These are phyloP conservation scores for Cytospora schulzeri DNA, from an alignment of 2,329 filamentous ascomycete species.

Conservation along the genomic window DNA sequence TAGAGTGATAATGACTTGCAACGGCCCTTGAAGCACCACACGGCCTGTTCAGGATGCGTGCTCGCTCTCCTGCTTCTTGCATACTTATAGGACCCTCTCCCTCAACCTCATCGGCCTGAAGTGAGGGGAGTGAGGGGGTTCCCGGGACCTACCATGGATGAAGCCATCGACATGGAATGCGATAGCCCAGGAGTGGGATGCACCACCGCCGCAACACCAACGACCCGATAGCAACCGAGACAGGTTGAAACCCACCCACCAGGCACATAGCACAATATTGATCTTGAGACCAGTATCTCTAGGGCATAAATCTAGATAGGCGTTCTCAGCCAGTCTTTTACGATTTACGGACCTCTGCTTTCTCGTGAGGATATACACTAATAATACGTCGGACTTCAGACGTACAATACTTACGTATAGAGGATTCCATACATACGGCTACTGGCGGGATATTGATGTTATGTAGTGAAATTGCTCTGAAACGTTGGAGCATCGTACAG, in stretches of 20 bases:
- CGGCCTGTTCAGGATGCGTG: no score
- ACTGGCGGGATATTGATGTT: no score
- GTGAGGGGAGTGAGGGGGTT: no score
- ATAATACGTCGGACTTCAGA: background rate
- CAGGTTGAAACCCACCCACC: background rate
- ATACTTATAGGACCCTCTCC: background rate
- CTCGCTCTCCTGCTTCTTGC: background rate
- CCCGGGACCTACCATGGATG: background rate
- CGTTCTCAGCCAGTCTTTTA: no score
- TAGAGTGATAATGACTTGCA: background rate
- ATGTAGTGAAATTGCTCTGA: conserved; percentile 8
- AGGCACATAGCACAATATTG: background rate
- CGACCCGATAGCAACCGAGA: no score
- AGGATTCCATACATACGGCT: background rate
- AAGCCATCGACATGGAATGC: background rate
- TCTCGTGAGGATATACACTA: no score
- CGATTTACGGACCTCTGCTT: no score
- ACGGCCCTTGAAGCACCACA: background rate
- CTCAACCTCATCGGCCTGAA: background rate
- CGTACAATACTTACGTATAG: background rate
- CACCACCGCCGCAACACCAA: background rate
- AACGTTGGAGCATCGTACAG: background rate
- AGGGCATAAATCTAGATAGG: no score
- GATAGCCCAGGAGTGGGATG: background rate
- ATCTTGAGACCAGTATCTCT: no score